These are phyloP conservation scores for Populus euphratica DNA, from an alignment of 345 rosid genomes.

Conservation along the genomic window DNA sequence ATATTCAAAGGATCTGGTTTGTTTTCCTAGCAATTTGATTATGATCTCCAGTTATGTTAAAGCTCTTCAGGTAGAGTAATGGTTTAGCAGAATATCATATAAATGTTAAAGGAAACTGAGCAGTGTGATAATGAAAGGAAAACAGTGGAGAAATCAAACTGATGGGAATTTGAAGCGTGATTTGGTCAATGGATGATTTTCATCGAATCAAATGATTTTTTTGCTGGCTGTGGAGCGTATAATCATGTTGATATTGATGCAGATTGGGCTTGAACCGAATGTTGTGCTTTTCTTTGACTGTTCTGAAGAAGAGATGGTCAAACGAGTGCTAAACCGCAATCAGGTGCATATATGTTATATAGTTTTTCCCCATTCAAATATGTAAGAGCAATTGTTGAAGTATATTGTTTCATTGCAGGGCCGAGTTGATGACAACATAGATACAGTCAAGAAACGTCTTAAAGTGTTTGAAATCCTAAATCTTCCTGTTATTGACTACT, in stretches of 20 bases:
- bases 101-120: neutral
- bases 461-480: constrained; percentile 37
- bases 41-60: neutral
- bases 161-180: neutral
- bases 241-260: constrained; percentile 10
- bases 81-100: neutral
- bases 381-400: neutral
- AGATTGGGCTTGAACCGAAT: constrained; percentile 32
- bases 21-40: neutral
- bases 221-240: neutral
- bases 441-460: constrained; percentile 25
- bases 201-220: neutral
- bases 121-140: neutral
- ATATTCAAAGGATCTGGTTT: neutral
- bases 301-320: constrained; percentile 32
- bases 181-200: neutral
- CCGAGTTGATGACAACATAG: constrained; percentile 28
- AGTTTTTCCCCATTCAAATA: neutral
- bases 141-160: neutral
- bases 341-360: constrained; percentile 15
- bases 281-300: constrained; percentile 28
- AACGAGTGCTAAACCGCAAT: constrained; percentile 30
- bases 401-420: constrained; percentile 19
- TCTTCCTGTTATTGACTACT: constrained; percentile 74
- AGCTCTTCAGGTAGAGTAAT: neutral